Conservation (phyloP, 139 green algal genomes). For the Marvania coccoides region DNA sequence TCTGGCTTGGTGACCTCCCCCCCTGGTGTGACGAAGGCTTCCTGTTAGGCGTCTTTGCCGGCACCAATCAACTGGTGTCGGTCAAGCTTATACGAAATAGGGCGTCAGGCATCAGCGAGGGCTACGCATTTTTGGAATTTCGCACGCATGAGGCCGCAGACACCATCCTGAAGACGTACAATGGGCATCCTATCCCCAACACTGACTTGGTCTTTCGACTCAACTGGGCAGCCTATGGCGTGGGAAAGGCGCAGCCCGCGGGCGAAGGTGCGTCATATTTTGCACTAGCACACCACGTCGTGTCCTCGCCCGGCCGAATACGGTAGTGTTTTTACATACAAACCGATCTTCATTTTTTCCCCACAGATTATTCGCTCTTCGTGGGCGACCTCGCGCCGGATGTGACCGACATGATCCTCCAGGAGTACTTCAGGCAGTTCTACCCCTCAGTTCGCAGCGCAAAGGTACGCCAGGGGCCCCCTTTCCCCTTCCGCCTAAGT, state of each 20-base stretch:
- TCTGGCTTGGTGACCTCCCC: constrained; percentile 59
- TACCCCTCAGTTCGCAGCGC: constrained; percentile 72
- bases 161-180: constrained; percentile 51
- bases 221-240: constrained; percentile 77
- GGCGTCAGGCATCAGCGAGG: constrained; percentile 50
- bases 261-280: constrained; percentile 20
- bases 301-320: too few species aligned
- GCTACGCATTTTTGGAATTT: constrained; percentile 82
- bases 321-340: too few species aligned
- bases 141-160: constrained; percentile 47
- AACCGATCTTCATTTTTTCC: too few species aligned
- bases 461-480: constrained; percentile 58
- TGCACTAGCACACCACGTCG: too few species aligned
- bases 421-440: constrained; percentile 77
- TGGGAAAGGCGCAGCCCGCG: constrained; percentile 38
- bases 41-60: constrained; percentile 43
- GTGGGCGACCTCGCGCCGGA: constrained; percentile 89
- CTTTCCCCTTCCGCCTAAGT: too few species aligned
- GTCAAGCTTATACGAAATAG: constrained; percentile 81
- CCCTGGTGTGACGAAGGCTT: constrained; percentile 66
- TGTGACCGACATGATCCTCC: constrained; percentile 82
- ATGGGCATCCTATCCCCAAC: constrained; percentile 56
- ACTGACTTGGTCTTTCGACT: constrained; percentile 64
- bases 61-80: constrained; percentile 36
- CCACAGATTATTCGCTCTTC: constrained; percentile 77